Conservation (phyloP, 2,329 filamentous ascomycete species). For the Penicillium italicum region DNA sequence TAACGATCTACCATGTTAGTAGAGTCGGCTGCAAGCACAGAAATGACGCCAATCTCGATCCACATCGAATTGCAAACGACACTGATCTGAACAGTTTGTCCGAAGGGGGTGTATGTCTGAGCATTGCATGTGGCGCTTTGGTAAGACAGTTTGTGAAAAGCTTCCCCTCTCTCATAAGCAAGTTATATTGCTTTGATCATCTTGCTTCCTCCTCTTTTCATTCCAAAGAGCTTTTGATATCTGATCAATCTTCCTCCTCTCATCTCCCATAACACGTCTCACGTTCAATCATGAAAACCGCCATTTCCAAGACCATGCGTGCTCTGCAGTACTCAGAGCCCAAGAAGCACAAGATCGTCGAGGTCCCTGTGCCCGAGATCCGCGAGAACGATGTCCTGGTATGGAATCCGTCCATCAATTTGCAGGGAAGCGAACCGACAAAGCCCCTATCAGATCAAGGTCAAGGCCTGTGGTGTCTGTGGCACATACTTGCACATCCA, state of each 20-base stretch:
- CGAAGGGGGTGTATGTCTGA: not conserved
- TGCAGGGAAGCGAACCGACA: not conserved
- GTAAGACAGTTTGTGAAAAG: not conserved
- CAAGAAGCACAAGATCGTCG: slow-evolving; percentile 9
- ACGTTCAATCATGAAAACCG: slow-evolving; percentile 1
- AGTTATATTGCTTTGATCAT: not conserved
- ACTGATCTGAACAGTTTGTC: not conserved
- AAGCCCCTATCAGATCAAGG: slow-evolving; percentile 44
- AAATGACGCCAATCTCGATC: slow-evolving; percentile 1
- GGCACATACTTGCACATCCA: slow-evolving; percentile 55
- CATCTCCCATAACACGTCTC: not conserved
- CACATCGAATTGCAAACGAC: not conserved
- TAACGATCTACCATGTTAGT: not conserved
- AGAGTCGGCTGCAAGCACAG: not conserved
- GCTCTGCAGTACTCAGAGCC: slow-evolving; percentile 17
- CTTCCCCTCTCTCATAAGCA: not conserved
- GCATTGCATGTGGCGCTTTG: not conserved
- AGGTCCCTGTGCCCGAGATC: slow-evolving; percentile 15
- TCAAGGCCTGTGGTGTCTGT: slow-evolving; percentile 64
- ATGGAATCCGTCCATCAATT: not conserved
- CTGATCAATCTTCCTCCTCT: not conserved
- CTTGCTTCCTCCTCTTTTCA: not conserved
- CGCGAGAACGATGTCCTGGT: slow-evolving; percentile 19
- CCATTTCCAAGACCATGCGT: slow-evolving; percentile 16
- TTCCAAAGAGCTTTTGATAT: not conserved